Base-by-base conservation (phyloP, 2,329 filamentous ascomycete genomes). In the Hypoxylon sp. region DNA sequence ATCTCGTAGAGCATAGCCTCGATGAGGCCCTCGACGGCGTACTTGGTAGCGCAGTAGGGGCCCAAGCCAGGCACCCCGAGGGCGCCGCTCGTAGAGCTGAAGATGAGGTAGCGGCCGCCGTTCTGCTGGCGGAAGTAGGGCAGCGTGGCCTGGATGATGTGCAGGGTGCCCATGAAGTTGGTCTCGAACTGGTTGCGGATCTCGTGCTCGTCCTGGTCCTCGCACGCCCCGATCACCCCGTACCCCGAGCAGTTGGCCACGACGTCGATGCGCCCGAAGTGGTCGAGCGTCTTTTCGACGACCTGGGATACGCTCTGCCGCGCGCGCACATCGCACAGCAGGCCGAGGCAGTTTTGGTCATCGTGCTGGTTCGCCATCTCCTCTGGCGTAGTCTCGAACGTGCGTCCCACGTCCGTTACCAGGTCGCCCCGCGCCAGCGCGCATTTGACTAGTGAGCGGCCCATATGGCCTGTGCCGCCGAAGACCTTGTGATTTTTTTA, bases 1-100 rank as follows among this genome's bases (percentile, higher is more conserved):
- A 97, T 91, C 78, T 99, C 96, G 80, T 98, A 98, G 14, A 98
- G 86, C 92, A 99, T 95, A 14, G 93, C 94, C 80, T 99, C 96
- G 73, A 98, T 94, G 59, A 99, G 83, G 0, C 95, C 96, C 78
- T 99, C 96, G 3, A 97, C 93, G 0, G 96, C 96, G 80, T 98
- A 98, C 79, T 98, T 99, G 14, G 94, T 97, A 1, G 96, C 96
- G 79, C 95, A 98, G 77, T 97, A 98, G 0, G 95, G 95, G 0
- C 95, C 95, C 5, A 98, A 81, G 0, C 96, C 96, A 0, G 96
- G 96, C 0, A 98, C 93, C 1, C 95, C 96, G n/a, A 98, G 86
- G 0, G 95, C 93, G 3, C 96, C 96, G 32, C 92, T 92, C 0
- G 94, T 98, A 7, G 92, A 96, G 76, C 93, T 97, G 81, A 98